phyloP scores from a whole-genome alignment of 768 basidiomycete genomes.

The Kockovaella imperatae region DNA sequence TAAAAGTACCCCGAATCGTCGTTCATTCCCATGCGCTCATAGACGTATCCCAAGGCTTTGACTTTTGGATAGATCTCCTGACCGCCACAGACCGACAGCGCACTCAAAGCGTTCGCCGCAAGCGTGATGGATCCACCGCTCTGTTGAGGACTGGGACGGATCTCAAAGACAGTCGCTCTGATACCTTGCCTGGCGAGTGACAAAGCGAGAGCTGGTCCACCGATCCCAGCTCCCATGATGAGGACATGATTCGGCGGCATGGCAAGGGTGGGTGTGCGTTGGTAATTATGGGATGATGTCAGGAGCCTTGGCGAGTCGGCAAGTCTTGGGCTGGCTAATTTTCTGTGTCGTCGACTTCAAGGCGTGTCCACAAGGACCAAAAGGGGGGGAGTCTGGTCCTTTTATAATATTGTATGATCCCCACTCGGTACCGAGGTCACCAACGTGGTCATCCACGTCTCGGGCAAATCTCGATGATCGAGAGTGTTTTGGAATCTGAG shows the following conservation, averaged over 20 bases:
- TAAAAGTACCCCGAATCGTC: constrained; percentile 3
- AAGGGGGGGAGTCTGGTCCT: no score
- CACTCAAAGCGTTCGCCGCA: constrained; percentile 19
- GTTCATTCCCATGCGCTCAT: constrained; percentile 10
- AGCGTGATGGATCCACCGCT: constrained; percentile 23
- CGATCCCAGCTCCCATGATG: constrained; percentile 16
- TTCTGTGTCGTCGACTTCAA: no score
- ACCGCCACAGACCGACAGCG: constrained; percentile 16
- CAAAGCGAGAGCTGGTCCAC: constrained; percentile 20
- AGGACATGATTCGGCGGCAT: constrained; percentile 1
- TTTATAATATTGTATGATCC: no score
- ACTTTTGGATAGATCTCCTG: constrained; percentile 19
- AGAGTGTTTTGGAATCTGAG: no score
- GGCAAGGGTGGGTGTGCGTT: not conserved
- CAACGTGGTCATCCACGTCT: no score
- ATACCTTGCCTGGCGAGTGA: constrained; percentile 17
- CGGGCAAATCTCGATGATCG: no score
- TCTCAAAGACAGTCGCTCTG: constrained; percentile 25
- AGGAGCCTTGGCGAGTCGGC: no score
- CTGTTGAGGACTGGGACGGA: constrained; percentile 4
- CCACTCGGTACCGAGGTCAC: no score
- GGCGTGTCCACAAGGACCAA: no score
- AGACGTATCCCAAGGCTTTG: constrained; percentile 10
- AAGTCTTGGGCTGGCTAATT: no score
- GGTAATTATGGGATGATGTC: not conserved